Percentiles rank a stretch among this genome's conserved stretches.
phyloP scores from a whole-genome alignment of 805 yeast species.

The Hanseniaspora vineae region DNA sequence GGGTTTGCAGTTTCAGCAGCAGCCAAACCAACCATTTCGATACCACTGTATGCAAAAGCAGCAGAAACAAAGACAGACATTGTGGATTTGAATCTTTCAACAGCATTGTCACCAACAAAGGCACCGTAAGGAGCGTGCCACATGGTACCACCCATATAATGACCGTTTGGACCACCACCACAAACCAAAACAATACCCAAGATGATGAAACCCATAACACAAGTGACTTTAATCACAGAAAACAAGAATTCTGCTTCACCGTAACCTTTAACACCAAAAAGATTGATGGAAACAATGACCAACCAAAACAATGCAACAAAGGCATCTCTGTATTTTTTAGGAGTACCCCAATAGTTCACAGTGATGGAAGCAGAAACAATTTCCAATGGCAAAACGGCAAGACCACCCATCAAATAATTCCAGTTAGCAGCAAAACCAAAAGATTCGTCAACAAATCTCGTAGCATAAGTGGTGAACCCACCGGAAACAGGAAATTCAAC shows the following conservation, averaged over 20 bases:
- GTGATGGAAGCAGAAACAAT: constrained; percentile 42
- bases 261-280: constrained; percentile 42
- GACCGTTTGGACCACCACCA: constrained; percentile 35
- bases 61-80: constrained; percentile 63
- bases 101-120: constrained; percentile 33
- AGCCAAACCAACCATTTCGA: constrained; percentile 62
- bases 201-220: constrained; percentile 41
- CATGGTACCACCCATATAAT: constrained; percentile 37
- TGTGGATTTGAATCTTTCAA: constrained; percentile 42
- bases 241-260: constrained; percentile 42
- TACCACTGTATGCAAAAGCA: constrained; percentile 66
- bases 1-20: constrained; percentile 71
- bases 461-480: constrained; percentile 46
- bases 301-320: constrained; percentile 37
- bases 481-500: constrained; percentile 52
- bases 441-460: constrained; percentile 45
- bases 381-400: constrained; percentile 37
- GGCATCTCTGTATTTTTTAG: constrained; percentile 34
- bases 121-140: constrained; percentile 37
- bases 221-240: constrained; percentile 34
- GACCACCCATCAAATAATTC: constrained; percentile 41
- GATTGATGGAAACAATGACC: constrained; percentile 32
- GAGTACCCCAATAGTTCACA: constrained; percentile 36
- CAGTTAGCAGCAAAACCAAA: constrained; percentile 53
- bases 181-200: constrained; percentile 37